These are phyloP conservation scores for Thuidium tamariscinum DNA, from an alignment of 225 moss, liverwort and hornwort genomes.

Conservation along the genomic window DNA sequence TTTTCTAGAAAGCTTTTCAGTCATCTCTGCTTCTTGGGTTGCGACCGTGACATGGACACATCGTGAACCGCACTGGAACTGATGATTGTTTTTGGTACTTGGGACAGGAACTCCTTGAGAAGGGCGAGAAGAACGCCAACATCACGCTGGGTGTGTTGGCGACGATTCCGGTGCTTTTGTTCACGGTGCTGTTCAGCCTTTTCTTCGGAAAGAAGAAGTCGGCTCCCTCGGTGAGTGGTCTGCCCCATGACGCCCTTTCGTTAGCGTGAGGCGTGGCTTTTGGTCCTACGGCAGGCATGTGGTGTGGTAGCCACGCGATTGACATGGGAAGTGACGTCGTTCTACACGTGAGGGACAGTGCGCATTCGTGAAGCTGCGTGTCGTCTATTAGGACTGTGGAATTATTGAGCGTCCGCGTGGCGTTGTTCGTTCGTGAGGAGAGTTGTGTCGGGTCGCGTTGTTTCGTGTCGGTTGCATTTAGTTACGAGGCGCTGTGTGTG, in stretches of 20 bases:
- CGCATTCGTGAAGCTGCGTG: not conserved
- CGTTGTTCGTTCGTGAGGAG: not conserved
- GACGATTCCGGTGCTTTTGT: conserved; percentile 30
- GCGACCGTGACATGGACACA: not conserved
- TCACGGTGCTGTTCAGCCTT: conserved; percentile 24
- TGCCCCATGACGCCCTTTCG: not conserved
- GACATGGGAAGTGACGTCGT: not conserved
- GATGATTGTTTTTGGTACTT: not conserved
- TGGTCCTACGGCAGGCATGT: not conserved
- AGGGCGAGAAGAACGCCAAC: conserved; percentile 42
- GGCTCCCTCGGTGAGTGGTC: conserved; percentile 5
- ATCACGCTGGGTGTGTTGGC: conserved; percentile 29
- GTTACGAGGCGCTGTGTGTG: not conserved
- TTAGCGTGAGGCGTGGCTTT: not conserved
- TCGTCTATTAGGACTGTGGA: not conserved
- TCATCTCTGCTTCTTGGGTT: not conserved
- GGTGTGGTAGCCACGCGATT: not conserved
- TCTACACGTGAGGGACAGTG: not conserved
- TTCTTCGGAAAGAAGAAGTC: conserved; percentile 20
- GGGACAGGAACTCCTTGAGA: conserved; percentile 24
- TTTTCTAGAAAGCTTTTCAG: not conserved
- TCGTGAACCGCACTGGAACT: not conserved
- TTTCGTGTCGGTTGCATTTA: not conserved
- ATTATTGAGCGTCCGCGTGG: not conserved
- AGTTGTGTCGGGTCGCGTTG: too few species aligned